These are phyloP conservation scores for Umbelopsis sp. DNA, from an alignment of 371 early-diverging fungal species.

Conservation along the genomic window DNA sequence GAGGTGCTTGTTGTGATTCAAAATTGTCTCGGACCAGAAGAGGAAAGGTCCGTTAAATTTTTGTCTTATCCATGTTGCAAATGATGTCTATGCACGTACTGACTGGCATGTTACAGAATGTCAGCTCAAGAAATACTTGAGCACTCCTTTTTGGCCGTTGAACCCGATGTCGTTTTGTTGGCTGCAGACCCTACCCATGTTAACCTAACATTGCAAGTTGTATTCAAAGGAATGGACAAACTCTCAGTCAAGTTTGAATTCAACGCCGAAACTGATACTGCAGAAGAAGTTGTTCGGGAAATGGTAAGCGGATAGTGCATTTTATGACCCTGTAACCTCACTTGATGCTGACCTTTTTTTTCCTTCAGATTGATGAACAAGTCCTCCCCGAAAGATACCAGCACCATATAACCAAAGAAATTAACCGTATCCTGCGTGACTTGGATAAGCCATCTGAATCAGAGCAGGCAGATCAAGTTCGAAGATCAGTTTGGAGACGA, in stretches of 20 bases:
- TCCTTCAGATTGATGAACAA: conserved; percentile 73
- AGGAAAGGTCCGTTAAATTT: conserved; percentile 43
- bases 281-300: conserved; percentile 90
- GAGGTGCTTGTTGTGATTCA: conserved; percentile 78
- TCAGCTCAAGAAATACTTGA: conserved; percentile 82
- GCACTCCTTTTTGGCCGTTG: conserved; percentile 82
- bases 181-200: conserved; percentile 64
- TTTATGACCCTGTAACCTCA: no score
- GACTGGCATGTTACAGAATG: conserved; percentile 40
- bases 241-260: conserved; percentile 91
- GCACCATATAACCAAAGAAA: conserved; percentile 82
- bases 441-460: conserved; percentile 54
- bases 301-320: conserved; percentile 56
- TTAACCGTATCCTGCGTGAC: conserved; percentile 84
- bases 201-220: conserved; percentile 81
- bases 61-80: neutral
- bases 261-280: conserved; percentile 87
- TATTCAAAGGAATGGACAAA: conserved; percentile 84
- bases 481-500: conserved; percentile 56
- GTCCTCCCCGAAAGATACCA: conserved; percentile 79
- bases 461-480: conserved; percentile 37
- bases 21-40: conserved; percentile 70
- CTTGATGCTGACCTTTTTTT: neutral
- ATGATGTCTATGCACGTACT: no score
- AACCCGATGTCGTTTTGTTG: conserved; percentile 71